Conservation (phyloP, 768 basidiomycete species). For the Suillus hirtellus region DNA sequence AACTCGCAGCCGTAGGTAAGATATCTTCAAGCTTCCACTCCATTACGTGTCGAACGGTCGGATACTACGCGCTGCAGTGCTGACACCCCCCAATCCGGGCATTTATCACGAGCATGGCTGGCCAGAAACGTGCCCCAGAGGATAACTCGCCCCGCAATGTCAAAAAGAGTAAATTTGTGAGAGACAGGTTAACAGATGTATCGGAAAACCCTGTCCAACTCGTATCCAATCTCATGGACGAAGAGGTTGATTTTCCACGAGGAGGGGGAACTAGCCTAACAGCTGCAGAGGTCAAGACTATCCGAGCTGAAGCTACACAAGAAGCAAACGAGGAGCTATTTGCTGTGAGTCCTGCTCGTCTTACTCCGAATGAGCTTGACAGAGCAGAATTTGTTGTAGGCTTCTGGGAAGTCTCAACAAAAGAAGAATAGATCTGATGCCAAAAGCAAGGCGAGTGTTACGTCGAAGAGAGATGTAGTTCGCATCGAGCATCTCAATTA, state of each 20-base stretch:
- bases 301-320: slow-evolving; percentile 79
- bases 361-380: background rate
- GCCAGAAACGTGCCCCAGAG: slow-evolving; percentile 64
- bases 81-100: slow-evolving; percentile 8
- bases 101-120: slow-evolving; percentile 36
- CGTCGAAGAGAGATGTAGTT: slow-evolving; percentile 53
- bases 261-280: slow-evolving; percentile 91
- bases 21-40: background rate
- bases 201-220: slow-evolving; percentile 31
- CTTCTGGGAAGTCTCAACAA: slow-evolving; percentile 39
- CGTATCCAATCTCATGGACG: slow-evolving; percentile 43
- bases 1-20: background rate
- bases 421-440: slow-evolving; percentile 52
- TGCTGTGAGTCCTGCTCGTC: slow-evolving; percentile 44
- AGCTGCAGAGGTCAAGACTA: slow-evolving; percentile 83
- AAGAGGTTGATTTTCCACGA: slow-evolving; percentile 92
- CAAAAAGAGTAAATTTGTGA: slow-evolving; percentile 60
- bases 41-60: background rate
- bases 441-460: slow-evolving; percentile 31
- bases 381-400: slow-evolving; percentile 34
- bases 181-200: slow-evolving; percentile 28
- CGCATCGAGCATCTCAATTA: slow-evolving; percentile 93
- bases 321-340: slow-evolving; percentile 85
- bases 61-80: background rate
- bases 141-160: slow-evolving; percentile 51